These are phyloP conservation scores for Alternaria sp. DNA, from an alignment of 2,329 filamentous ascomycete genomes.

Conservation along the genomic window DNA sequence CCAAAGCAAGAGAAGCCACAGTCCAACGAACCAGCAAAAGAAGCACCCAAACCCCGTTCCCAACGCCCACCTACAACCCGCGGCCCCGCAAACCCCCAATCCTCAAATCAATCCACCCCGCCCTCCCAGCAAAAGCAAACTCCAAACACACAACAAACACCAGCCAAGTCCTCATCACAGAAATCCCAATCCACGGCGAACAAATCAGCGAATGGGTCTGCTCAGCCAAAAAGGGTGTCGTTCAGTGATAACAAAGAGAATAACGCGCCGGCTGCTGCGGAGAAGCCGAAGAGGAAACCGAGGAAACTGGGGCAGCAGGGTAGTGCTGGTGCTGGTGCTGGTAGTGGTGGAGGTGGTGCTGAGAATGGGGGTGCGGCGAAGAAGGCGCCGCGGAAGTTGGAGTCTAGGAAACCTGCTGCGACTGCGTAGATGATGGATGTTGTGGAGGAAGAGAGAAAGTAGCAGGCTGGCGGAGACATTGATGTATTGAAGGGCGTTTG, in stretches of 20 bases:
- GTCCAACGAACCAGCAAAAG: slow-evolving; percentile 18
- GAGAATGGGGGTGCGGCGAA: slow-evolving; percentile 6
- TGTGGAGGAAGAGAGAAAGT: too few relatives aligned
- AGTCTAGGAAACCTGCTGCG: slow-evolving; percentile 25
- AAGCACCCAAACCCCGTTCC: slow-evolving; percentile 16
- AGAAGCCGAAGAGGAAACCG: slow-evolving; percentile 27
- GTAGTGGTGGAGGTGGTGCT: not conserved
- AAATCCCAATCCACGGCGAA: slow-evolving; percentile 13
- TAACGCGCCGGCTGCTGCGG: slow-evolving; percentile 11
- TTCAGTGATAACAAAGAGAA: slow-evolving; percentile 24
- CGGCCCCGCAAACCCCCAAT: slow-evolving; percentile 1
- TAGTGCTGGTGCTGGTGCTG: not conserved
- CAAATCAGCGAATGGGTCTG: slow-evolving; percentile 5
- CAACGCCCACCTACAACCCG: slow-evolving; percentile 9
- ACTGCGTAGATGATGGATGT: not conserved
- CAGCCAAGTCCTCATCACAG: not conserved
- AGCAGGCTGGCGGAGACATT: too few relatives aligned
- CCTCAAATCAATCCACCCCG: not conserved
- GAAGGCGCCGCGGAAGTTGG: slow-evolving; percentile 34
- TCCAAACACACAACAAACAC: slow-evolving; percentile 7
- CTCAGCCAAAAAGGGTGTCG: slow-evolving; percentile 11
- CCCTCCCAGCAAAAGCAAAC: not conserved
- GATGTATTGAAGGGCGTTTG: too few relatives aligned
- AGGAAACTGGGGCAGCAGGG: slow-evolving; percentile 31
- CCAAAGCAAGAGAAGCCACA: slow-evolving; percentile 19